Base-by-base conservation (phyloP, 225 moss, liverwort and hornwort species). In the Rhytidiadelphus loreus region DNA sequence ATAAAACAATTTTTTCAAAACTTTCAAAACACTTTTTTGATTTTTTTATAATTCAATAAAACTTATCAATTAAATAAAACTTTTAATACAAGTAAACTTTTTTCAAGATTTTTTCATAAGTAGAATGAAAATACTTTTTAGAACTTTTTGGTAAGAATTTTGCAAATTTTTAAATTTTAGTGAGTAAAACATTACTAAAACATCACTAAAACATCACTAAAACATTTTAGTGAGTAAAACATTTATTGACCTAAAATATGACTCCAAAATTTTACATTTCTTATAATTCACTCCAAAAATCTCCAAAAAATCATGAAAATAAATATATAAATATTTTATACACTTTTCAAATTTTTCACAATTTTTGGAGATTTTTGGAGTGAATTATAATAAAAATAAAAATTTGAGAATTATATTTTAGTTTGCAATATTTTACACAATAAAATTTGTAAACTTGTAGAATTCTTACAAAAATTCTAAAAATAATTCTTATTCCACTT, bases 331-430 rank as follows among this genome's bases (percentile, higher is more conserved):
- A 11, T 22, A 66, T 21, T 6, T 6, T 6, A 20, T 7, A 66
- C 3, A 11, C 0, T 21, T 66, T 66, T 66, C 6, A 66, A n/a
- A 12, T 6, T n/a, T n/a, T 65, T 3, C 2, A 37, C 6, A n/a
- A 22, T 11, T 66, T 6, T 66, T 22, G 21, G 7, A 22, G 22
- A 66, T 37, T 66, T 37, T 35, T 37, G 11, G 11, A 65, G 10
- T 6, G 0, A 19, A n/a, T 65, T 19, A 35, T 65, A 37, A 66
- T 0, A 12, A 22, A 37, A 1, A 3, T 12, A 6, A 66, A 12
- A 21, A 6, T 21, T 19, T 63, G 5, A 7, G 21, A n/a, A 12
- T 12, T 3, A n/a, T 22, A 22, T 66, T n/a, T 66, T 12, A 3
- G 7, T 29, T 8, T 30, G 0, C 8, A 30, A 30, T 15, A 62